These are phyloP conservation scores for Penicillium sp. DNA, from an alignment of 2,329 filamentous ascomycete species.

Conservation along the genomic window DNA sequence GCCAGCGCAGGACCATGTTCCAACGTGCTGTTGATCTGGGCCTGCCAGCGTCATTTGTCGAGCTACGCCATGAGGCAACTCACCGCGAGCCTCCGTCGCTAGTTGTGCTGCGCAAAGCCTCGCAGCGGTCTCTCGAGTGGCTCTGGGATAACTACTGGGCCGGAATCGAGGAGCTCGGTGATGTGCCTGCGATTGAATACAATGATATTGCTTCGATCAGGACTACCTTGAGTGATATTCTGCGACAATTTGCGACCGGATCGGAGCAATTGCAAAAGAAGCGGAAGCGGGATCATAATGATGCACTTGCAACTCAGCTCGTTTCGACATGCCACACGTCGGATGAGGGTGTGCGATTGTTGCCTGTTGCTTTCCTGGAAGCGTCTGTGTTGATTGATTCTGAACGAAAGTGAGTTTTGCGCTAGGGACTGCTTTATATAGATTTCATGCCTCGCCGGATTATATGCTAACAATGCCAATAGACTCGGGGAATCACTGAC, in stretches of 20 bases:
- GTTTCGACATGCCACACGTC: conserved; percentile 33
- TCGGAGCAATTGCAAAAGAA: conserved; percentile 33
- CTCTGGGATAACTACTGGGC: conserved; percentile 90
- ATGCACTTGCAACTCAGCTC: conserved; percentile 29
- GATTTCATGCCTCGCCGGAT: neutral
- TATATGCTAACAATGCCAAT: conserved; percentile 4
- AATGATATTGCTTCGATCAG: conserved; percentile 22
- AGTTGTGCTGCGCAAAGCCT: conserved; percentile 70
- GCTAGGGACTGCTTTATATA: neutral
- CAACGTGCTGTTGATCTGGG: conserved; percentile 47
- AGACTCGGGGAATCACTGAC: conserved; percentile 36
- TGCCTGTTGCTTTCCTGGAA: conserved; percentile 35
- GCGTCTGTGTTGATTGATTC: conserved; percentile 29
- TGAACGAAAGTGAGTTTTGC: conserved; percentile 32
- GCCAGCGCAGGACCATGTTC: conserved; percentile 50
- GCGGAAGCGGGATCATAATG: conserved; percentile 30
- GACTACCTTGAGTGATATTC: conserved; percentile 18
- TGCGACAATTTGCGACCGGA: conserved; percentile 22
- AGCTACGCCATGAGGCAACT: conserved; percentile 85
- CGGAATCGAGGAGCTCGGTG: conserved; percentile 44
- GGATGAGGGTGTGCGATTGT: conserved; percentile 17
- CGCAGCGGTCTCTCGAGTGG: conserved; percentile 75
- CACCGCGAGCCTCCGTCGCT: conserved; percentile 85
- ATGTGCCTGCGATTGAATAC: conserved; percentile 6
- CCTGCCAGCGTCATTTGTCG: conserved; percentile 73